These are phyloP conservation scores for Rostrohypoxylon terebratum DNA, from an alignment of 495 filamentous ascomycete species.

Conservation along the genomic window DNA sequence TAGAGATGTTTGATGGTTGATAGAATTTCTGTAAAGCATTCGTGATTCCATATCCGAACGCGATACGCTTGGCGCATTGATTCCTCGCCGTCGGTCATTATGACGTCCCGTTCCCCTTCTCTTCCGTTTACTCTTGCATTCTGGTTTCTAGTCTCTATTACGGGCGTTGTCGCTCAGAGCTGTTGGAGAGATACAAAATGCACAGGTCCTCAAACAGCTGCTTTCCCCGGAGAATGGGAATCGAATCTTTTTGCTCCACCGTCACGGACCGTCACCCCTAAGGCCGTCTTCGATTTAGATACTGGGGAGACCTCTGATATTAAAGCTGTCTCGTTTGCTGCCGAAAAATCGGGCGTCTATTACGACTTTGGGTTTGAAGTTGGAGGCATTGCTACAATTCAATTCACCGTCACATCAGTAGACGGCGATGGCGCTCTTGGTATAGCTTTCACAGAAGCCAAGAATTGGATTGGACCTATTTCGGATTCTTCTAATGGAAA, in stretches of 20 bases:
- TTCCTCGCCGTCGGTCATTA: slow-evolving; percentile 20
- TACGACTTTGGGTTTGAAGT: slow-evolving; percentile 71
- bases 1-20: slow-evolving; percentile 20
- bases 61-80: neutral
- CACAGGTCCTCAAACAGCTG: slow-evolving; percentile 60
- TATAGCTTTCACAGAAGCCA: slow-evolving; percentile 72
- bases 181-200: slow-evolving; percentile 71
- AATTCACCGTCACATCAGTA: slow-evolving; percentile 54
- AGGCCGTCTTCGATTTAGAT: slow-evolving; percentile 56
- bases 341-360: slow-evolving; percentile 62
- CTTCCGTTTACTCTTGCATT: slow-evolving; percentile 8
- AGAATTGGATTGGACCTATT: slow-evolving; percentile 70
- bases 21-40: neutral
- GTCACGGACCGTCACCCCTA: slow-evolving; percentile 65
- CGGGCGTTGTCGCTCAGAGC: slow-evolving; percentile 44
- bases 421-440: slow-evolving; percentile 63
- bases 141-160: slow-evolving; percentile 13
- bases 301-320: slow-evolving; percentile 48
- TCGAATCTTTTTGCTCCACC: slow-evolving; percentile 69
- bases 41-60: neutral
- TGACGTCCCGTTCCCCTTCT: slow-evolving; percentile 27
- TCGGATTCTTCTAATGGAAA: slow-evolving; percentile 70
- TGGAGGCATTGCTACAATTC: slow-evolving; percentile 65
- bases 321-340: slow-evolving; percentile 50
- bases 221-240: slow-evolving; percentile 72